phyloP scores from a whole-genome alignment of 305 asterid genomes.

The Plantago lanceolata region DNA sequence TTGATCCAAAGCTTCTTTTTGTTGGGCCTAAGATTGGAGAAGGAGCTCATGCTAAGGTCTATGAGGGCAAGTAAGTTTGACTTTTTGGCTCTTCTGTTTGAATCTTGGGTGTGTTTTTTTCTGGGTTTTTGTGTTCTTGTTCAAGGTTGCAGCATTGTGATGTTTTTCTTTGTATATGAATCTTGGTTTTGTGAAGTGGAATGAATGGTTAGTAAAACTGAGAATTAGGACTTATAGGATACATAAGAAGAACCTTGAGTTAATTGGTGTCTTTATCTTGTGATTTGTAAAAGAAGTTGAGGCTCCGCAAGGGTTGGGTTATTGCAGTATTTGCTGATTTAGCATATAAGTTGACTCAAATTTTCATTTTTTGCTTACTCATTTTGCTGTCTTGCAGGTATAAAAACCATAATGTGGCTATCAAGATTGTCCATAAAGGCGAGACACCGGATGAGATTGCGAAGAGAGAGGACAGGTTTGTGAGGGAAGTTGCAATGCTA shows the following conservation, averaged over 20 bases:
- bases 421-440: constrained; percentile 74
- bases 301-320: neutral
- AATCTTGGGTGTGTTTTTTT: constrained; percentile 12
- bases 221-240: constrained; percentile 11
- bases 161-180: neutral
- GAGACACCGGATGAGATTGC: constrained; percentile 81
- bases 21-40: constrained; percentile 60
- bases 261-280: neutral
- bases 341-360: neutral
- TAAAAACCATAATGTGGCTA: constrained; percentile 88
- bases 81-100: constrained; percentile 24
- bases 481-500: constrained; percentile 88
- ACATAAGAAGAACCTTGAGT: neutral
- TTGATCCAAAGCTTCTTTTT: constrained; percentile 92
- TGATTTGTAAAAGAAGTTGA: neutral
- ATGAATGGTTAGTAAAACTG: constrained; percentile 16
- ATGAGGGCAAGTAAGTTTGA: constrained; percentile 89
- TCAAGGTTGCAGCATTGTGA: neutral
- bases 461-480: constrained; percentile 72
- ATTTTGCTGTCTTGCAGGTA: constrained; percentile 43
- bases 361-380: neutral
- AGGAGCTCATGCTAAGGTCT: constrained; percentile 89
- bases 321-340: constrained; percentile 3
- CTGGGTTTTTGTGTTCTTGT: neutral
- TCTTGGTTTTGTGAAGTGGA: neutral